A percentile compares a stretch with the other conserved stretches of the same genome.
Conservation (phyloP, 129 eudicot genomes). For the Centaurea solstitialis region DNA sequence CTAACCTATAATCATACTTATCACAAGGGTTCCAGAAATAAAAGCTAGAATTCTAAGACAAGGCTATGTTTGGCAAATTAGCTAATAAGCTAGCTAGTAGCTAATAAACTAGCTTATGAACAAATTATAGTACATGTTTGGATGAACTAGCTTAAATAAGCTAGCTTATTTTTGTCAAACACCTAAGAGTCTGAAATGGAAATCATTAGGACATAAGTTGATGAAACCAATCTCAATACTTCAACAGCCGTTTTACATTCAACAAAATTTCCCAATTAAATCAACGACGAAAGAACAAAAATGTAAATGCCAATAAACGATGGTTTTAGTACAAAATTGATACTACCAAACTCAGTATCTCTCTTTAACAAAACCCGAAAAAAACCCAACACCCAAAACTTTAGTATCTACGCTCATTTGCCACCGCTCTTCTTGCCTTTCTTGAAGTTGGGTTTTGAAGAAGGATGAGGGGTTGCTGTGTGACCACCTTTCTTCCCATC, state of each 20-base stretch:
- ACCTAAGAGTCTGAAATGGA: too few relatives aligned
- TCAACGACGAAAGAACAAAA: background rate
- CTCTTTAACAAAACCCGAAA: background rate
- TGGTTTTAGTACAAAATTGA: background rate
- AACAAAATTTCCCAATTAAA: background rate
- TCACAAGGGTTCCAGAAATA: too few relatives aligned
- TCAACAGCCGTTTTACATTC: background rate
- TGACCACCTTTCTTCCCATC: conserved; percentile 49
- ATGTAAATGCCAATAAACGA: background rate
- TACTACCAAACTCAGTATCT: background rate
- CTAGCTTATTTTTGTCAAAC: too few relatives aligned
- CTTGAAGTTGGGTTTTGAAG: conserved; percentile 32
- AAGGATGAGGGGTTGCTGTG: conserved; percentile 42
- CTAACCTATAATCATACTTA: too few relatives aligned
- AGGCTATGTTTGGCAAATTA: too few relatives aligned
- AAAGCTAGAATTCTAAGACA: too few relatives aligned
- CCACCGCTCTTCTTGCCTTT: conserved; percentile 25
- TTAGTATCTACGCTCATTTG: conserved; percentile 19
- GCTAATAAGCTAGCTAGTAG: too few relatives aligned
- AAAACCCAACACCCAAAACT: background rate
- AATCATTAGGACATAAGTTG: background rate
- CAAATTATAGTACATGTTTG: too few relatives aligned
- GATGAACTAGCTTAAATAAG: too few relatives aligned
- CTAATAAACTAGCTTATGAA: too few relatives aligned
- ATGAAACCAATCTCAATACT: background rate